phyloP scores from a whole-genome alignment of 164 flowering plant genomes.

The Stephania yunnanensis region DNA sequence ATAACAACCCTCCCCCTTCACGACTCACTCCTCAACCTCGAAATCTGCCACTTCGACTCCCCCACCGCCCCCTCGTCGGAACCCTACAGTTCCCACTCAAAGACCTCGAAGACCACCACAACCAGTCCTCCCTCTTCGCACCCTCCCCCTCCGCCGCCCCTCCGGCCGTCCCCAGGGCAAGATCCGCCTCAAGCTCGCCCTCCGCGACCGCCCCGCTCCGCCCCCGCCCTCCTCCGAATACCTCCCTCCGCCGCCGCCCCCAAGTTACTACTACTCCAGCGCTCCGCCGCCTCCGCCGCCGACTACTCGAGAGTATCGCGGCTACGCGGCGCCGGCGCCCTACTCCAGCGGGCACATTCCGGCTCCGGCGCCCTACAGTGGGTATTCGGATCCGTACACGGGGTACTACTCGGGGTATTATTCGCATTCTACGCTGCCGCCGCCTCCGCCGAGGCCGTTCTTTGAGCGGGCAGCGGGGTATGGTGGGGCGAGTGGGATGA shows the following conservation, averaged over 20 bases:
- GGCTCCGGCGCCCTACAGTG: constrained; percentile 19
- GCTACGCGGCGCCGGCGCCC: constrained; percentile 20
- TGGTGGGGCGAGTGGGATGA: constrained; percentile 11
- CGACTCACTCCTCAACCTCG: constrained; percentile 46
- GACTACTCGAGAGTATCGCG: constrained; percentile 26
- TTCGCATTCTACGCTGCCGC: constrained; percentile 26
- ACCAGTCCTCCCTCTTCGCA: constrained; percentile 10
- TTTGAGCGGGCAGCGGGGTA: constrained; percentile 33
- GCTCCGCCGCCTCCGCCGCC: constrained; percentile 35
- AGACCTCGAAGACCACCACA: constrained; percentile 18
- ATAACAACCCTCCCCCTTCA: constrained; percentile 25
- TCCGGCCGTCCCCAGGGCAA: constrained; percentile 93
- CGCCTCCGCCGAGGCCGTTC: constrained; percentile 47
- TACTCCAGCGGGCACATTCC: constrained; percentile 22
- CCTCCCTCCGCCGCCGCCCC: constrained; percentile 28
- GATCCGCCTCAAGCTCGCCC: constrained; percentile 50
- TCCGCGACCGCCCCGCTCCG: constrained; percentile 43
- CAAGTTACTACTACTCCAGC: constrained; percentile 38
- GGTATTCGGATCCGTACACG: constrained; percentile 31
- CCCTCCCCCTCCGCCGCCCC: constrained; percentile 59
- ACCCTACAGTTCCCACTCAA: constrained; percentile 38
- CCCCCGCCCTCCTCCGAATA: constrained; percentile 34
- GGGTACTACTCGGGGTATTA: constrained; percentile 42
- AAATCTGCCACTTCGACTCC: constrained; percentile 66
- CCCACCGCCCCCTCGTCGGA: constrained; percentile 61